Evolutionary conservation across 1,284 basidiomycete genomes (phyloP).

Genomic region (Entoloma clypeatum): DNA sequence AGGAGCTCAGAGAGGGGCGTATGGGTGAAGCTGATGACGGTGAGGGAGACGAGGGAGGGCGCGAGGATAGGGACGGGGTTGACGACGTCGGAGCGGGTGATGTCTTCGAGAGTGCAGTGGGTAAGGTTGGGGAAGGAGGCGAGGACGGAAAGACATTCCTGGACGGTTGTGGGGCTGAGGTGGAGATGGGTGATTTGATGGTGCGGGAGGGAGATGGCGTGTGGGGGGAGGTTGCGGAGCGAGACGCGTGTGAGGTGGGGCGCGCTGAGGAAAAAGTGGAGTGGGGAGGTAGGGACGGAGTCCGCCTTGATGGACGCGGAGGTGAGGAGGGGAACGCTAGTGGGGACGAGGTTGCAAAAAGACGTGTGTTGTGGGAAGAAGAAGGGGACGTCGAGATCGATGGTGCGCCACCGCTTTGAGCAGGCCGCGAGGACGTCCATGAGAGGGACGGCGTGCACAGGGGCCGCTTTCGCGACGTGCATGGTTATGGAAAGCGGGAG

Average conservation of each 20-base stretch:
- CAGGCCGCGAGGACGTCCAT: conserved; percentile 16
- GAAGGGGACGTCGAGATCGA: conserved; percentile 17
- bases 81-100: conserved; percentile 18
- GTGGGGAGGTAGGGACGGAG: conserved; percentile 6
- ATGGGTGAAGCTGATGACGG: conserved; percentile 17
- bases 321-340: conserved; percentile 12
- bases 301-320: conserved; percentile 11
- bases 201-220: conserved; percentile 13
- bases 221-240: conserved; percentile 13
- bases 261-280: conserved; percentile 13
- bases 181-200: conserved; percentile 15
- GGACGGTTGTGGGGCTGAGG: conserved; percentile 18
- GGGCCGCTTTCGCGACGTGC: conserved; percentile 2
- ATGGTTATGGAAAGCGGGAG: conserved; percentile 15
- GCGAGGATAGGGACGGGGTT: conserved; percentile 16
- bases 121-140: conserved; percentile 12
- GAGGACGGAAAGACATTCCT: conserved; percentile 18
- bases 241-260: conserved; percentile 14
- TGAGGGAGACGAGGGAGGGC: conserved; percentile 13
- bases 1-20: conserved; percentile 20
- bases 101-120: conserved; percentile 18
- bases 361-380: conserved; percentile 13
- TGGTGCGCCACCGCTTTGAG: conserved; percentile 15
- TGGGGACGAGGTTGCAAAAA: conserved; percentile 10
- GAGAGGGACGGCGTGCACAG: conserved; percentile 11